Conservation (phyloP, 176 grass and related monocot genomes). For the Alopecurus myosuroides region DNA sequence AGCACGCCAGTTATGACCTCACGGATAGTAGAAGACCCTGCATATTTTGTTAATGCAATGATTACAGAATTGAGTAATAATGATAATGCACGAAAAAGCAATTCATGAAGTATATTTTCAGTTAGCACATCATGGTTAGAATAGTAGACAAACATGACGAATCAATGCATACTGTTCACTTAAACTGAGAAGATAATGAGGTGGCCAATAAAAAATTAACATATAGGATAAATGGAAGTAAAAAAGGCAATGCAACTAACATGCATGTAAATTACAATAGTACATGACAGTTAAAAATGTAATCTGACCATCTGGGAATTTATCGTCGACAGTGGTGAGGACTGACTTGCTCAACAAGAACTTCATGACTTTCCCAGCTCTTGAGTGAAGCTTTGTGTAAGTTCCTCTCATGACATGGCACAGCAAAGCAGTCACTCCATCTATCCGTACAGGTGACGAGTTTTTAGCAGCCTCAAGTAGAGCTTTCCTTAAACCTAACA, state of each 20-base stretch:
- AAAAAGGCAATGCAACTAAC: conserved; percentile 16
- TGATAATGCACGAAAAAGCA: background rate
- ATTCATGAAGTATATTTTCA: background rate
- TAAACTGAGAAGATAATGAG: background rate
- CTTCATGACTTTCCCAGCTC: conserved; percentile 61
- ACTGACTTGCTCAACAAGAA: conserved; percentile 72
- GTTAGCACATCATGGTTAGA: conserved; percentile 3
- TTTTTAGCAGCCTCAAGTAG: conserved; percentile 58
- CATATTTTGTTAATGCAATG: conserved; percentile 2
- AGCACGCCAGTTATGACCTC: conserved; percentile 69
- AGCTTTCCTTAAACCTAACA: conserved; percentile 62
- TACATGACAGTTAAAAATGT: background rate
- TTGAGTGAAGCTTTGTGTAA: conserved; percentile 75
- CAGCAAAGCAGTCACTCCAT: conserved; percentile 63
- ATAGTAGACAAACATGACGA: background rate
- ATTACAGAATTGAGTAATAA: conserved; percentile 3
- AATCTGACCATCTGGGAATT: conserved; percentile 66
- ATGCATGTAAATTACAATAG: background rate
- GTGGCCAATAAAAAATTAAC: background rate
- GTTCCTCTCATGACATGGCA: conserved; percentile 80
- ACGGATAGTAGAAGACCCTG: conserved; percentile 52
- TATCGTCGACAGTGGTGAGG: conserved; percentile 36
- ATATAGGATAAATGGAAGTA: background rate
- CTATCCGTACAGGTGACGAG: conserved; percentile 47
- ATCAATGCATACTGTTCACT: background rate